Conservation (phyloP, 2,329 filamentous ascomycete species). For the Verticillium albo-atrum region DNA sequence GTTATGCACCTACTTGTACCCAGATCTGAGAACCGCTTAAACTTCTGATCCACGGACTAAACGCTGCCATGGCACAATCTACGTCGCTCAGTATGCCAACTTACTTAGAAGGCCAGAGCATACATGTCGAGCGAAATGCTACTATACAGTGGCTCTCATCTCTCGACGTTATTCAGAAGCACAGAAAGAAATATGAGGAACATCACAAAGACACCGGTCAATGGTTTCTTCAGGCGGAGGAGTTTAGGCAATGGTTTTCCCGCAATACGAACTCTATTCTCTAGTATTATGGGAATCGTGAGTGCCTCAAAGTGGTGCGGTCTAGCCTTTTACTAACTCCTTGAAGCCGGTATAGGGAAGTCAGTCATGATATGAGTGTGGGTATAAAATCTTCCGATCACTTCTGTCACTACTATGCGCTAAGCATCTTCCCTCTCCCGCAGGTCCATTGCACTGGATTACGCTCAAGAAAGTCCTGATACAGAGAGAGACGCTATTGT, state of each 20-base stretch:
- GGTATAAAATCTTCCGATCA: no score
- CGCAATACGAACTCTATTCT: constrained; percentile 1
- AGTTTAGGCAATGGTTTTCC: constrained; percentile 6
- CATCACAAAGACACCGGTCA: constrained; percentile 5
- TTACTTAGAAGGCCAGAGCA: no score
- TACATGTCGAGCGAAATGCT: no score
- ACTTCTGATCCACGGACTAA: no score
- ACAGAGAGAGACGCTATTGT: no score
- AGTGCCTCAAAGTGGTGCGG: not conserved
- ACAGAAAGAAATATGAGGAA: constrained; percentile 5
- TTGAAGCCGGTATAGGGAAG: constrained; percentile 10
- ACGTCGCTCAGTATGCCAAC: no score
- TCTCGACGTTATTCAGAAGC: constrained; percentile 5
- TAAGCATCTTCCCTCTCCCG: no score
- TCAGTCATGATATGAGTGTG: constrained; percentile 7
- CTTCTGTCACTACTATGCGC: no score
- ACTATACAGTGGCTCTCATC: constrained; percentile 4
- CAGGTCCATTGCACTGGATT: no score
- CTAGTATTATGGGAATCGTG: constrained; percentile 9
- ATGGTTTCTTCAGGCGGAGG: constrained; percentile 6
- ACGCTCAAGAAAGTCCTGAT: no score
- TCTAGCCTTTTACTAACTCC: not conserved
- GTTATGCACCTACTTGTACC: not conserved
- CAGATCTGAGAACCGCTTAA: no score
- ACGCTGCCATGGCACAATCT: no score